Evolutionary conservation across 306 rosid species (phyloP).

Genomic region (Rosa lucieae): DNA sequence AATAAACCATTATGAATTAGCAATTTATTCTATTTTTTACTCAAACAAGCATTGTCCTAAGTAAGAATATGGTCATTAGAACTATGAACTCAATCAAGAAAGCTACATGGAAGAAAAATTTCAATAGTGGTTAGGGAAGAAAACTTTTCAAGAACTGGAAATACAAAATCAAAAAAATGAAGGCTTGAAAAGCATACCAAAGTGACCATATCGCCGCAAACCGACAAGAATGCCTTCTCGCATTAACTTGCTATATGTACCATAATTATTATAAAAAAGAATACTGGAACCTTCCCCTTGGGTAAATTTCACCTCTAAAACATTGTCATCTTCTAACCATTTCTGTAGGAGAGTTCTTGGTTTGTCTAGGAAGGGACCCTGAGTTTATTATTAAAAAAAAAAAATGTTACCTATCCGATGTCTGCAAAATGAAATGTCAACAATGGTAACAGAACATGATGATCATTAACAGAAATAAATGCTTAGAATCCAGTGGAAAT

Average conservation of each 20-base stretch:
- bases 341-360: conserved; percentile 62
- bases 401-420: background rate
- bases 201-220: conserved; percentile 53
- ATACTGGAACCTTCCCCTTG: conserved; percentile 3
- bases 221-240: conserved; percentile 71
- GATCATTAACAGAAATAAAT: background rate
- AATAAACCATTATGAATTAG: background rate
- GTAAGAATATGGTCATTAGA: background rate
- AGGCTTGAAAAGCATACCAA: conserved; percentile 47
- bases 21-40: background rate
- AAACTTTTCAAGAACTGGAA: background rate
- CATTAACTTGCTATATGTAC: conserved; percentile 44
- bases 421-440: background rate
- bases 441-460: background rate
- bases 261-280: too few species aligned
- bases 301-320: conserved; percentile 58
- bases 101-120: background rate
- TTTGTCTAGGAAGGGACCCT: conserved; percentile 63
- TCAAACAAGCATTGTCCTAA: too few species aligned
- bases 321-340: conserved; percentile 66
- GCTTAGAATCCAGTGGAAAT: background rate
- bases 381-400: conserved; percentile 20
- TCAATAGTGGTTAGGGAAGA: background rate
- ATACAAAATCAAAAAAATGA: background rate
- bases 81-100: background rate